Evolutionary conservation across 2,329 filamentous ascomycete genomes (phyloP), one percentile per base, ranked within the genome.

Genomic region (Sarocladium oryzae): DNA sequence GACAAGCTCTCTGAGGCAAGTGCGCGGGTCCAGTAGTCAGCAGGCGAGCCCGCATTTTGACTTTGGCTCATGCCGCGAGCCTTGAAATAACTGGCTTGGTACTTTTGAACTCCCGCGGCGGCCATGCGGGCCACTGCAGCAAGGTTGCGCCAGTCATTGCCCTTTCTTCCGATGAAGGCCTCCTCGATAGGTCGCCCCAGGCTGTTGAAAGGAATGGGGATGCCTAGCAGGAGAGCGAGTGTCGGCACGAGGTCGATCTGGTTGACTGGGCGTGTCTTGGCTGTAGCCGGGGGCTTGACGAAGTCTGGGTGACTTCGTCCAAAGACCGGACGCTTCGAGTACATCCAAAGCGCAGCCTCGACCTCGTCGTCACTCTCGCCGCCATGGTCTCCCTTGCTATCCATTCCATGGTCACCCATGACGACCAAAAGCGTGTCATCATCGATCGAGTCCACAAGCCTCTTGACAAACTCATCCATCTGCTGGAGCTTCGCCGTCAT

Each of bases 331-430:
- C 82, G 85, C 67, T 91, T 95, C 1, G 93, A 95, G 66, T 97
- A 99, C 90, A 99, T 95, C 92, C 93, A 99, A 43, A 99, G 69
- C 2, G 93, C 90, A 52, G 93, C 90, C 67, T 99, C 84, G 6
- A 99, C 82, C 66, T 99, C 93, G 56, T 97, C 90, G 58, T 96
- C 89, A 28, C 92, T 96, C 72, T 99, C 93, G 51, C 93, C 93
- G n/a, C 93, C 93, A 63, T 99, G 93, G 58, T 99, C 93, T 16
- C 93, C 93, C 71, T 99, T 97, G 54, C 81, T 75, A 66, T 99
- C 93, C 93, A 99, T 99, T 10, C 93, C 93, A 63, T 99, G 93
- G 65, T 99, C 93, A n/a, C 93, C 93, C 89, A 99, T 95, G 13
- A 99, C 88, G 18, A 99, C 83, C 32, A 99, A 73, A 20, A 99